Conservation (phyloP, 257 asterid species). For the Cinchona pubescens region DNA sequence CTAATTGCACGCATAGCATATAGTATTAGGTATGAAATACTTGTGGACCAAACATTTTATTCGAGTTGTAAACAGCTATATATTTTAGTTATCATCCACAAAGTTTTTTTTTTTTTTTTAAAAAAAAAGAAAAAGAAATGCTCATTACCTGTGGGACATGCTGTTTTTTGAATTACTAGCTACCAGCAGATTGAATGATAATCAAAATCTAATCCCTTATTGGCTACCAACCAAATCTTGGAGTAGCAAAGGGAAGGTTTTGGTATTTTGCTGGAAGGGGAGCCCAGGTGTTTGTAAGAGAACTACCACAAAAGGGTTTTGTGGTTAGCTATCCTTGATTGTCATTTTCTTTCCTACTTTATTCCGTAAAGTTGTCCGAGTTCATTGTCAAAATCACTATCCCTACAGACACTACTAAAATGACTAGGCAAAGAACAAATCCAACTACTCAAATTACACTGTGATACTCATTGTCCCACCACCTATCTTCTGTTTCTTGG, state of each 20-base stretch:
- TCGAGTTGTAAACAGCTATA: not conserved
- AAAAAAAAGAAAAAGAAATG: not conserved
- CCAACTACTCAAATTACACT: conserved; percentile 1
- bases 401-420: conserved; percentile 28
- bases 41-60: not conserved
- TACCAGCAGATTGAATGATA: not conserved
- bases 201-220: not conserved
- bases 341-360: conserved; percentile 16
- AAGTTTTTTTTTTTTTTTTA: no score
- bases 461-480: not conserved
- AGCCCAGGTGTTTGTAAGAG: conserved; percentile 6
- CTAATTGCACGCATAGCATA: not conserved
- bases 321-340: conserved; percentile 17
- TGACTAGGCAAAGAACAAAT: conserved; percentile 28
- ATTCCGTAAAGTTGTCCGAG: conserved; percentile 29
- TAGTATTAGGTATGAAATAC: not conserved
- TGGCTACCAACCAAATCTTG: conserved; percentile 3
- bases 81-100: not conserved
- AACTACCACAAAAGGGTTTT: conserved; percentile 31
- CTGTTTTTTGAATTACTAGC: not conserved
- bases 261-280: not conserved
- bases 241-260: conserved; percentile 10
- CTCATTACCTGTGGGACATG: not conserved
- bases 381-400: conserved; percentile 39
- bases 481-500: not conserved